Conservation (phyloP, 192 early-diverging fungal genomes). For the Podila clonocystis region DNA sequence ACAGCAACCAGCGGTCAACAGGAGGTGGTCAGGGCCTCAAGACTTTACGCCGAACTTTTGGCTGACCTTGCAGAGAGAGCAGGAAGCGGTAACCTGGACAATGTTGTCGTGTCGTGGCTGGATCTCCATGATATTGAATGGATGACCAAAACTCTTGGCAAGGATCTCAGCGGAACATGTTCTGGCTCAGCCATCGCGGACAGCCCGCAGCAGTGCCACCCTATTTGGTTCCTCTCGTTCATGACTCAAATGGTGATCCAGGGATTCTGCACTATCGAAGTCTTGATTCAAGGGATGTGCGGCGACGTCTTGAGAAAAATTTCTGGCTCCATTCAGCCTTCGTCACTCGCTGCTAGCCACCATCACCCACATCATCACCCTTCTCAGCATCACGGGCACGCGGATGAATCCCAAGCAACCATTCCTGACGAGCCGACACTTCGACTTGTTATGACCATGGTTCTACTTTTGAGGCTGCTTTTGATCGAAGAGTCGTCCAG, state of each 20-base stretch:
- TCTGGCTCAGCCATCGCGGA: not conserved
- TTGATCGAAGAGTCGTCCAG: slow-evolving; percentile 27
- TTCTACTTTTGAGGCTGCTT: slow-evolving; percentile 20
- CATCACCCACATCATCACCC: slow-evolving; percentile 2
- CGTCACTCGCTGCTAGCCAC: slow-evolving; percentile 7
- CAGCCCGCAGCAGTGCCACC: not conserved
- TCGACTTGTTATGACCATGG: slow-evolving; percentile 32
- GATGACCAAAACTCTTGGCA: slow-evolving; percentile 27
- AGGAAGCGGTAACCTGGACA: slow-evolving; percentile 32
- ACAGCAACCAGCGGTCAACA: not conserved
- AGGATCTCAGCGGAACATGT: not conserved
- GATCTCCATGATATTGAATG: slow-evolving; percentile 27
- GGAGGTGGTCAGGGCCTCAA: slow-evolving; percentile 18
- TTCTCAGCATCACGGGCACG: not conserved
- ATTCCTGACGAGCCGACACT: slow-evolving; percentile 18
- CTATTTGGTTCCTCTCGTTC: slow-evolving; percentile 39
- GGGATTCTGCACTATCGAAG: slow-evolving; percentile 38
- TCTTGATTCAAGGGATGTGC: slow-evolving; percentile 39
- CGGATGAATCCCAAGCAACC: not conserved
- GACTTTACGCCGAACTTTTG: slow-evolving; percentile 24
- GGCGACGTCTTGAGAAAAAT: slow-evolving; percentile 29
- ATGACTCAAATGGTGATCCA: slow-evolving; percentile 43
- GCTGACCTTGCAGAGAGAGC: slow-evolving; percentile 38
- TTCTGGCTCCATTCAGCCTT: slow-evolving; percentile 11
- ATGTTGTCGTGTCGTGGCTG: slow-evolving; percentile 38